phyloP scores from a whole-genome alignment of 164 flowering plant species.

The Malania oleifera region DNA sequence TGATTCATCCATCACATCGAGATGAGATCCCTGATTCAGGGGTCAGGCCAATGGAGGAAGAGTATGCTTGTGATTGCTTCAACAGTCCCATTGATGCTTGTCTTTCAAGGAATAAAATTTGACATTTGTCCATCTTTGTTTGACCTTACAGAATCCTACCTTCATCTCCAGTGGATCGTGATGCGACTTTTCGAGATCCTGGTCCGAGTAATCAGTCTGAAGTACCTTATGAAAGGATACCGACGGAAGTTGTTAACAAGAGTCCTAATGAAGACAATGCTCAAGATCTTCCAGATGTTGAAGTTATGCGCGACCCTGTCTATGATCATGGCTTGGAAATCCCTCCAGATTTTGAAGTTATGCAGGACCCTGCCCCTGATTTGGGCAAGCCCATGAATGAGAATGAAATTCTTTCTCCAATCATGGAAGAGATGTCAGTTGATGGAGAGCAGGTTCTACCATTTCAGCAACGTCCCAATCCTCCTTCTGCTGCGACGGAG shows the following conservation, averaged over 20 bases:
- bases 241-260: conserved; percentile 14
- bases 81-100: background rate
- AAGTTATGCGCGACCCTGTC: conserved; percentile 52
- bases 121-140: background rate
- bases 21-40: conserved; percentile 22
- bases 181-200: conserved; percentile 8
- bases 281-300: conserved; percentile 40
- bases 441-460: conserved; percentile 30
- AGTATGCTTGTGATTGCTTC: conserved; percentile 30
- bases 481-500: conserved; percentile 27
- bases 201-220: conserved; percentile 12
- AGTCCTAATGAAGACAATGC: conserved; percentile 19
- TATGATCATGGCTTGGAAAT: conserved; percentile 21
- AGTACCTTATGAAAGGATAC: conserved; percentile 11
- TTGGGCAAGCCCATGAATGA: conserved; percentile 22
- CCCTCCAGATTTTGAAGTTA: conserved; percentile 7
- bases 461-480: conserved; percentile 22
- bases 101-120: background rate
- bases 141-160: conserved; percentile 1
- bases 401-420: conserved; percentile 39
- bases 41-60: conserved; percentile 35
- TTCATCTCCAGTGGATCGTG: background rate
- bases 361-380: background rate
- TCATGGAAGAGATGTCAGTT: conserved; percentile 21
- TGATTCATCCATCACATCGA: conserved; percentile 19